Evolutionary conservation across 176 grass and related monocot species (phyloP), one percentile per base, ranked within the genome.

Genomic region (Eleusine indica): DNA sequence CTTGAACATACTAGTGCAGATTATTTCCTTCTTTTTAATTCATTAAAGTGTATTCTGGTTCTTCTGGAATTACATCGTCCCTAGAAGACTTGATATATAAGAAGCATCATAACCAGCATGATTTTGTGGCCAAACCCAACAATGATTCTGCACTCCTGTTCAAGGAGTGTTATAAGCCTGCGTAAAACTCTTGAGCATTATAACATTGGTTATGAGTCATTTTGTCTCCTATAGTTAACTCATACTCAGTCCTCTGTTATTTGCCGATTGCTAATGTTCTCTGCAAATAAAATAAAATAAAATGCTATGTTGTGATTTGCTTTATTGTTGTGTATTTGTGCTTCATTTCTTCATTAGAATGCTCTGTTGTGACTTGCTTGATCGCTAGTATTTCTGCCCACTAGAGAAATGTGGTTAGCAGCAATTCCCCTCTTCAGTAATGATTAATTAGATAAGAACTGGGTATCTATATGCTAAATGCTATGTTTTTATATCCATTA

Each of bases 141-240:
- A 74, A 47, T 15, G 2, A 73, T 74, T 39, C 29, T 47, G 42
- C 65, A 21, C 63, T 74, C 8, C 43, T 70, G 63, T 30, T 57
- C 18, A 57, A 62, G 9, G 56, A 58, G n/a, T 60, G 2, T 28
- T 25, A 62, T 28, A 62, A 3, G 29, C 21, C 1, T 44, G 51
- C 64, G 41, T 66, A 38, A 68, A 81, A 80, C 38, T 71, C 63
- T 61, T 43, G 44, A 71, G 18, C 35, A 82, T 44, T 75, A 39
- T 37, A 71, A 25, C 4, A 8, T 11, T 47, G 7, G 37, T 9
- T 21, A 43, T 80, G 46, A 39, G 4, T 11, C 13, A 30, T 54
- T 84, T 57, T 12, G n/a, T 80, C 35, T 68, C 63, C 16, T 72
- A 35, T 57, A 43, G 9, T 1, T 9, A 40, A 3, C 21, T 49